Percentiles rank a stretch among this genome's conserved stretches.
Evolutionary conservation across 805 yeast species (phyloP).

Genomic region (Wilhelminamyces savonicus): DNA sequence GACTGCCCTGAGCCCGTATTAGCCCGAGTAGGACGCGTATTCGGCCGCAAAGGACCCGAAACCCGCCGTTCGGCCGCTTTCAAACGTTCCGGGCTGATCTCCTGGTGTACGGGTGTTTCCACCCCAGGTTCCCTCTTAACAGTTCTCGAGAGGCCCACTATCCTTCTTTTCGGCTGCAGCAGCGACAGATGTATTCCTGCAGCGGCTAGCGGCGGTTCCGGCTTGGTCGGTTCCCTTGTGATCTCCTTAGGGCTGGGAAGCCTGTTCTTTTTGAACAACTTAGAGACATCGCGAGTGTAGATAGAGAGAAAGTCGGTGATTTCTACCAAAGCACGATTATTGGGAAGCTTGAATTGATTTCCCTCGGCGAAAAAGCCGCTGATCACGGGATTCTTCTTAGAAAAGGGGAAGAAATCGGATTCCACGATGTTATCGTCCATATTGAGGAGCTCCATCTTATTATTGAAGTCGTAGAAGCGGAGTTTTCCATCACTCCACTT

Average conservation of each 20-base stretch:
- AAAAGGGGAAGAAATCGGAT: constrained; percentile 26
- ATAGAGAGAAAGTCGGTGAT: constrained; percentile 22
- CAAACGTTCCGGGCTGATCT: too few species aligned
- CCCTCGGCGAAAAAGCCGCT: constrained; percentile 13
- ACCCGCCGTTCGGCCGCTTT: too few species aligned
- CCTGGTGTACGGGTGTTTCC: constrained; percentile 3
- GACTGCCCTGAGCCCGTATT: background rate
- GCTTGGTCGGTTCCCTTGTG: background rate
- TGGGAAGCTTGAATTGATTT: constrained; percentile 19
- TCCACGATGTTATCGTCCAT: constrained; percentile 27
- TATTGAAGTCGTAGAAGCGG: constrained; percentile 41
- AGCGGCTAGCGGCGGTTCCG: background rate
- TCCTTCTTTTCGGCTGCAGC: background rate
- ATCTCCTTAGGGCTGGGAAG: background rate
- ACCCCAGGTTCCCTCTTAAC: background rate
- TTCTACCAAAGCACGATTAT: constrained; percentile 21
- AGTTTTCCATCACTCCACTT: constrained; percentile 48
- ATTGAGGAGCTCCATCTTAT: constrained; percentile 38
- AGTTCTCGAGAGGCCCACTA: background rate
- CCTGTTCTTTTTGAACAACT: too few species aligned
- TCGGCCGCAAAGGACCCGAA: too few species aligned
- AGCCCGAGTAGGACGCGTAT: too few species aligned
- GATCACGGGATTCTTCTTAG: constrained; percentile 11
- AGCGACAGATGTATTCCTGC: too few species aligned
- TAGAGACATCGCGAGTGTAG: constrained; percentile 33